Percentiles rank a stretch among this genome's conserved stretches.
phyloP scores from a whole-genome alignment of 768 basidiomycete genomes.

The Boletus rex-veris region DNA sequence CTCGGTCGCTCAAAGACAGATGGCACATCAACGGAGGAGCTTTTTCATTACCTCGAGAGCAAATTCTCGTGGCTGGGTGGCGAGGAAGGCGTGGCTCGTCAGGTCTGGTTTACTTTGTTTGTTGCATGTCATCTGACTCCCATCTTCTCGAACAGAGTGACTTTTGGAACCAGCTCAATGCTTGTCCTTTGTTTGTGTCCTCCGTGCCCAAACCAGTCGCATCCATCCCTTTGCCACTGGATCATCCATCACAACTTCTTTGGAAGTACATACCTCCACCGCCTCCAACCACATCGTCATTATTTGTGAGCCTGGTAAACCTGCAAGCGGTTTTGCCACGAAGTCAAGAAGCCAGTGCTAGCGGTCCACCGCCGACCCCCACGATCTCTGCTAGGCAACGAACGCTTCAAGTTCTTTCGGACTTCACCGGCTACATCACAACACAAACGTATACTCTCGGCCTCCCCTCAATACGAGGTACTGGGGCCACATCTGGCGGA shows the following conservation, averaged over 20 bases:
- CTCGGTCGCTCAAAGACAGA: constrained; percentile 36
- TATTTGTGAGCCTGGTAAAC: constrained; percentile 23
- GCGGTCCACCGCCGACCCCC: neutral
- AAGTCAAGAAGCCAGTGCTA: constrained; percentile 15
- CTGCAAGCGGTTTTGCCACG: constrained; percentile 22
- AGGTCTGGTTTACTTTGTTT: constrained; percentile 40
- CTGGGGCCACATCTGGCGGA: constrained; percentile 16
- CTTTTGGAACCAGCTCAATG: constrained; percentile 60
- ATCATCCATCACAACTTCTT: constrained; percentile 26
- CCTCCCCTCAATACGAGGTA: constrained; percentile 14
- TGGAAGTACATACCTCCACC: constrained; percentile 41
- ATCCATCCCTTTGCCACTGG: constrained; percentile 2
- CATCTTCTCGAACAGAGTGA: constrained; percentile 31
- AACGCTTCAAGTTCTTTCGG: constrained; percentile 61
- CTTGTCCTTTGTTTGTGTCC: constrained; percentile 50
- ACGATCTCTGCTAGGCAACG: constrained; percentile 47
- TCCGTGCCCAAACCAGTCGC: constrained; percentile 13
- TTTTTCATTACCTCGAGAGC: constrained; percentile 56
- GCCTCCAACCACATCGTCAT: constrained; percentile 24
- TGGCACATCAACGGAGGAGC: constrained; percentile 51
- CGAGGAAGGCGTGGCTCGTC: constrained; percentile 48
- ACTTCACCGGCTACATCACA: constrained; percentile 78
- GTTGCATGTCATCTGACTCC: neutral
- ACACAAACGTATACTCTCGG: constrained; percentile 57
- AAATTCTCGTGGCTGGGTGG: constrained; percentile 56